Conservation (phyloP, 192 early-diverging fungal genomes). For the Coemansia sp. region DNA sequence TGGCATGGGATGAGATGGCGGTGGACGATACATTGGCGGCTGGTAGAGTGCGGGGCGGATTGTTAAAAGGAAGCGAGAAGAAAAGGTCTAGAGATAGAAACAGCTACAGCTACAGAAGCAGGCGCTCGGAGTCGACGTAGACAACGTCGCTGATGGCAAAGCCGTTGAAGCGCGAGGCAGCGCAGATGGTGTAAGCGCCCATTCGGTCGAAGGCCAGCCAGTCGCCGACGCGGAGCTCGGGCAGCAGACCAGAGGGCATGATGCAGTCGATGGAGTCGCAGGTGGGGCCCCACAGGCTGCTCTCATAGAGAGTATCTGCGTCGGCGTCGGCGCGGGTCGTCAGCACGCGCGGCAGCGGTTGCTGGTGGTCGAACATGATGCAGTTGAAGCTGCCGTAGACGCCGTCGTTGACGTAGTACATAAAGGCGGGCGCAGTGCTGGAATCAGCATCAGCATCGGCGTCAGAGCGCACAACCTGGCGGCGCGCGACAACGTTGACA, state of each 20-base stretch:
- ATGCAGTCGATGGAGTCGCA: slow-evolving; percentile 99
- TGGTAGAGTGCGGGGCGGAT: slow-evolving; percentile 9
- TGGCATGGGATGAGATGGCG: no score
- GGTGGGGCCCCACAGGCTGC: slow-evolving; percentile 95
- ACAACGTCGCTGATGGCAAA: slow-evolving; percentile 82
- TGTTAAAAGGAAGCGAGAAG: no score
- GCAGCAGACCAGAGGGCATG: slow-evolving; percentile 63
- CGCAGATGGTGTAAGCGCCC: slow-evolving; percentile 97
- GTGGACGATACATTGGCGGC: neutral
- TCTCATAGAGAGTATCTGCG: slow-evolving; percentile 29
- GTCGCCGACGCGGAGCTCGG: slow-evolving; percentile 89
- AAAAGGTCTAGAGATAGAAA: neutral
- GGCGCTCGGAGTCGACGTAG: slow-evolving; percentile 78
- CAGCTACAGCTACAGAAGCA: slow-evolving; percentile 8
- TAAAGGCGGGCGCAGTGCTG: slow-evolving; percentile 38
- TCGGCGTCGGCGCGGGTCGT: slow-evolving; percentile 27
- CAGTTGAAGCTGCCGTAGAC: slow-evolving; percentile 99
- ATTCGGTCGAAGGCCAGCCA: slow-evolving; percentile 95
- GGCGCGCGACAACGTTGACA: slow-evolving; percentile 89
- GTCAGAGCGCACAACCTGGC: slow-evolving; percentile 60
- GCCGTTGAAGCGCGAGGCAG: slow-evolving; percentile 85
- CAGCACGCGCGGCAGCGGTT: slow-evolving; percentile 72
- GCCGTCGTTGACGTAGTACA: slow-evolving; percentile 98
- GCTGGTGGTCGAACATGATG: slow-evolving; percentile 95
- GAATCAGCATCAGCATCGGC: slow-evolving; percentile 22